phyloP scores from a whole-genome alignment of 768 basidiomycete species.

The Kwoniella dendrophila region DNA sequence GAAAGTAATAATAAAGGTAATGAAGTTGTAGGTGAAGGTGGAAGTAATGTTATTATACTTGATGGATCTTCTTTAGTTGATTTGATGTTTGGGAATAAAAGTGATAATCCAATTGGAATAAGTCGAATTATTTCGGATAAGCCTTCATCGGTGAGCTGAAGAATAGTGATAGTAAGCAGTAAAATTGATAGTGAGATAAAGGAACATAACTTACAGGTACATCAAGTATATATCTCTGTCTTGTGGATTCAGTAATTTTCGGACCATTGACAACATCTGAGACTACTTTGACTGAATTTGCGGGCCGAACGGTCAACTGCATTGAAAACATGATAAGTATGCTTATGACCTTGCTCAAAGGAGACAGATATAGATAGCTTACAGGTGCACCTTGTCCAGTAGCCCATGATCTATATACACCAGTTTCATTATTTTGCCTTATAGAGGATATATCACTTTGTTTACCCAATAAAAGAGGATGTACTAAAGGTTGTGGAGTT shows the following conservation, averaged over 20 bases:
- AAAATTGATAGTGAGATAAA: not conserved
- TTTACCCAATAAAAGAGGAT: conserved; percentile 87
- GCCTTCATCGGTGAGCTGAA: conserved; percentile 62
- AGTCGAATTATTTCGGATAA: conserved; percentile 33
- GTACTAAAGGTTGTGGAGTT: conserved; percentile 63
- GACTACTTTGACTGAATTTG: conserved; percentile 47
- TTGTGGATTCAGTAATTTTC: conserved; percentile 9
- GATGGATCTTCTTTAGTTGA: conserved; percentile 60
- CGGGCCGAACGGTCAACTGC: conserved; percentile 51
- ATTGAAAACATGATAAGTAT: not conserved
- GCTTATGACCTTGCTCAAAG: not conserved
- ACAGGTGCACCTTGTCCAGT: conserved; percentile 66
- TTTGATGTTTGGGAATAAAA: conserved; percentile 79
- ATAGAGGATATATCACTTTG: conserved; percentile 88
- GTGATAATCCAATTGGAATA: conserved; percentile 52
- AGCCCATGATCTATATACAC: conserved; percentile 88
- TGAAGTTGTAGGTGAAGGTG: conserved; percentile 58
- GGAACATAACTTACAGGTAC: conserved; percentile 22
- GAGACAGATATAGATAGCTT: not conserved
- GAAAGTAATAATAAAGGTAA: conserved; percentile 54
- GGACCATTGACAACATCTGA: conserved; percentile 33
- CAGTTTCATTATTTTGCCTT: conserved; percentile 77
- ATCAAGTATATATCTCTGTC: conserved; percentile 41
- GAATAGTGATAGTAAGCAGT: not conserved
- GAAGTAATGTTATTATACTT: conserved; percentile 66